phyloP scores from a whole-genome alignment of 176 grass and related monocot species.

The Raddia guianensis region DNA sequence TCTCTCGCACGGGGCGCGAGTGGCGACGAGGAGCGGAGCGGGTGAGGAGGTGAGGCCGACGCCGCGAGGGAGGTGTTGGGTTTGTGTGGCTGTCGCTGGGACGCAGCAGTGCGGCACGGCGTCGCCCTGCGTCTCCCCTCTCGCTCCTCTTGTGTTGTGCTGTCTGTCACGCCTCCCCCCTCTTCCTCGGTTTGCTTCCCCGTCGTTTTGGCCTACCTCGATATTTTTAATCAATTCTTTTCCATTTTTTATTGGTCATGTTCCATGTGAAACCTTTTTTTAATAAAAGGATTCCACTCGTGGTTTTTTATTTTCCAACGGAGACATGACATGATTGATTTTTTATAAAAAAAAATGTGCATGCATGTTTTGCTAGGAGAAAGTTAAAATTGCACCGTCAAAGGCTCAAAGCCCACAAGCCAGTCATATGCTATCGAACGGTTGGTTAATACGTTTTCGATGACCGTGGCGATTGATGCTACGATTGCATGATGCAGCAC shows the following conservation, averaged over 20 bases:
- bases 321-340: too few species aligned
- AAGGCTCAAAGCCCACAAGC: too few species aligned
- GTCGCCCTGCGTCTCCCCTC: not conserved
- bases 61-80: not conserved
- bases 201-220: not conserved
- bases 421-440: too few species aligned
- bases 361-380: too few species aligned
- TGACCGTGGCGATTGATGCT: too few species aligned
- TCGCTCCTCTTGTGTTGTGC: conserved; percentile 13
- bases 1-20: conserved; percentile 39
- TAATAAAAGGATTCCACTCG: not conserved
- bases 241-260: not conserved
- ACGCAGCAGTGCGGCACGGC: conserved; percentile 11
- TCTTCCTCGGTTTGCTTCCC: not conserved
- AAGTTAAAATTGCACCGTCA: too few species aligned
- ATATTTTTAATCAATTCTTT: conserved; percentile 11
- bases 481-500: too few species aligned
- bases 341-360: too few species aligned
- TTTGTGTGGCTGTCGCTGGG: conserved; percentile 61
- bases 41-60: conserved; percentile 33
- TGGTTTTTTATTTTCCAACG: not conserved
- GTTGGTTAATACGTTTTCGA: too few species aligned
- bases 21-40: conserved; percentile 28
- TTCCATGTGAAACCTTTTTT: not conserved
- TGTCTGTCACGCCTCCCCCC: not conserved